Evolutionary conservation across 2,329 filamentous ascomycete genomes (phyloP), one percentile per base, ranked within the genome.

Genomic region (Geosmithia putterillii): DNA sequence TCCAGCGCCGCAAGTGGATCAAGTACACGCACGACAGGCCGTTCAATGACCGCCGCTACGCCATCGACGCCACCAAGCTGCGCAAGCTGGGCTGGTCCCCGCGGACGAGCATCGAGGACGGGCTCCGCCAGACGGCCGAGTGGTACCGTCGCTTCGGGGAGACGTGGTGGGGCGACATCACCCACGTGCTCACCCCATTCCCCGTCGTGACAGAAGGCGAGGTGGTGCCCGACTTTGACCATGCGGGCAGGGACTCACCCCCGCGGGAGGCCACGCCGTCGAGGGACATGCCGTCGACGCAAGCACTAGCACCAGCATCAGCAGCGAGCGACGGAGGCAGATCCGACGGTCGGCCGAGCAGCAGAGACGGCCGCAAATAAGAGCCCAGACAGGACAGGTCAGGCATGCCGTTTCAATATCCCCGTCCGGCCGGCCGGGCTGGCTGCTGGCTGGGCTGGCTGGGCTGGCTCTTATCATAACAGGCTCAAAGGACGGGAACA

Each of bases 21-120:
- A 77, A 83, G 58, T 82, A 86, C 60, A 86, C 83, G 2, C 73
- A 80, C 49, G 85, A 92, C 61, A 73, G 86, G 18, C 85, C 84
- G 0, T 90, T 84, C 64, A 86, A 86, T 59, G 83, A 87, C 59
- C 73, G 78, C 54, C 70, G 81, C 34, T 87, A 86, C 54, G 80
- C 80, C 10, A 78, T 86, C 2, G 79, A 86, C 55, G 81, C 76
- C 28, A 74, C 71, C 43, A 86, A 85, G 60, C 69, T 86, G 50
- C 65, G 73, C 35, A 62, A 70, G 48, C 67, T 87, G 5, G 83
- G 82, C 19, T 86, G 82, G 83, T 66, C 73, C 44, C 83, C 83
- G 57, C 77, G 76, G 59, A 82, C 75, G 2, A 65, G 61, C 42
- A 81, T 87, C 47, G 70, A 71, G 15, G 70, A 80, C 2, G 83